Conservation (phyloP, 768 basidiomycete genomes). For the Suillus paluster region DNA sequence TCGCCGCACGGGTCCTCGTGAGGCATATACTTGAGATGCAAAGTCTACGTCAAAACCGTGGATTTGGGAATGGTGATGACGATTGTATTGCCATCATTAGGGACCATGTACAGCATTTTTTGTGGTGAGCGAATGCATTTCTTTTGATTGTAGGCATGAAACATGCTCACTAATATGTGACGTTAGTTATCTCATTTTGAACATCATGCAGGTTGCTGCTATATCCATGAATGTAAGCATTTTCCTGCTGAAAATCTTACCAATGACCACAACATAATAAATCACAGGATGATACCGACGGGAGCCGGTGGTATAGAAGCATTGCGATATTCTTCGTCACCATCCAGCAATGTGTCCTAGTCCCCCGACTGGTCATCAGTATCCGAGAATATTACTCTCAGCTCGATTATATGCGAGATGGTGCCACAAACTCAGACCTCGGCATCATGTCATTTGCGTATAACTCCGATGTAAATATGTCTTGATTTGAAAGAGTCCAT, state of each 20-base stretch:
- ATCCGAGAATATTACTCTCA: neutral
- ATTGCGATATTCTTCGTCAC: neutral
- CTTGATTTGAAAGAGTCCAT: neutral
- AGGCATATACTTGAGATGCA: neutral
- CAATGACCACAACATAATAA: neutral
- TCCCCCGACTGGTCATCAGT: slow-evolving; percentile 1
- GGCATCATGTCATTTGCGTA: neutral
- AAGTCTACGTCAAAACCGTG: too few species aligned
- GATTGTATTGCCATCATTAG: neutral
- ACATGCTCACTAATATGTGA: neutral
- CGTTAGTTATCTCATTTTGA: neutral
- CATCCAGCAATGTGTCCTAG: neutral
- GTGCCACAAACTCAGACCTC: neutral
- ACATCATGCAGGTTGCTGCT: neutral
- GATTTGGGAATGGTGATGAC: neutral
- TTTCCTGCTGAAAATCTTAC: neutral
- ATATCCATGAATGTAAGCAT: neutral
- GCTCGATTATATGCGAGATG: neutral
- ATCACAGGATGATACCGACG: neutral
- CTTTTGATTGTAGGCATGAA: neutral
- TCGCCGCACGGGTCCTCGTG: neutral
- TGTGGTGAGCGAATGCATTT: neutral
- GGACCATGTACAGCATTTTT: slow-evolving; percentile 4
- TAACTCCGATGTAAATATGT: neutral
- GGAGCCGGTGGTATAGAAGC: neutral